Evolutionary conservation across 352 stramenopile species (phyloP).

Genomic region (Phytophthora podocarpi): DNA sequence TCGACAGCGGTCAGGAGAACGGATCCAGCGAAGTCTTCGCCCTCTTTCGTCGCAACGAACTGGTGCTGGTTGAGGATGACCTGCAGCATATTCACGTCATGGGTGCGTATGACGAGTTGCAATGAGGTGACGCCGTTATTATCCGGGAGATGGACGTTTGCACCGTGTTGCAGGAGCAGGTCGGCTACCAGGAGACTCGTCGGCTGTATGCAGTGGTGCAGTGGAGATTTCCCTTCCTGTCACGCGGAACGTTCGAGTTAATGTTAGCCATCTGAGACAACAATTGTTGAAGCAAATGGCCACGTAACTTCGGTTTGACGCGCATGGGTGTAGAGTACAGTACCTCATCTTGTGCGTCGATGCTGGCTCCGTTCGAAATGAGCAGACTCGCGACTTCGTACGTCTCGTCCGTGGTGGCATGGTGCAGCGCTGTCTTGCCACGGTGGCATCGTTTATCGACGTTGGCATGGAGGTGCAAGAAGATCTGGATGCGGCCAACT

Average conservation of each 20-base stretch:
- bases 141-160: conserved; percentile 10
- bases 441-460: conserved; percentile 13
- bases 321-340: too few relatives aligned
- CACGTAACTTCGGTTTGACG: too few relatives aligned
- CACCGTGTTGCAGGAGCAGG: conserved; percentile 19
- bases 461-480: neutral
- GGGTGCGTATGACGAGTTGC: conserved; percentile 1
- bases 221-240: conserved; percentile 21
- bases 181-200: conserved; percentile 19
- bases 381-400: conserved; percentile 16
- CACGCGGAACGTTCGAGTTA: too few relatives aligned
- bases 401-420: conserved; percentile 18
- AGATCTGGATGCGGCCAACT: conserved; percentile 1
- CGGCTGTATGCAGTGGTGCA: conserved; percentile 20
- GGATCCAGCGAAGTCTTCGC: conserved; percentile 18
- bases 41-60: conserved; percentile 12
- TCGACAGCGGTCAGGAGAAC: conserved; percentile 21
- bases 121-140: conserved; percentile 13
- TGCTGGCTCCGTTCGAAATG: neutral
- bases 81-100: conserved; percentile 23
- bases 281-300: too few relatives aligned
- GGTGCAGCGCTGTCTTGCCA: conserved; percentile 24
- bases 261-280: too few relatives aligned
- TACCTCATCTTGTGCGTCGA: conserved; percentile 15
- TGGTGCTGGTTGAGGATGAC: conserved; percentile 29